Conservation (phyloP, 106 monocot species). For the Cymbidium sinense region DNA sequence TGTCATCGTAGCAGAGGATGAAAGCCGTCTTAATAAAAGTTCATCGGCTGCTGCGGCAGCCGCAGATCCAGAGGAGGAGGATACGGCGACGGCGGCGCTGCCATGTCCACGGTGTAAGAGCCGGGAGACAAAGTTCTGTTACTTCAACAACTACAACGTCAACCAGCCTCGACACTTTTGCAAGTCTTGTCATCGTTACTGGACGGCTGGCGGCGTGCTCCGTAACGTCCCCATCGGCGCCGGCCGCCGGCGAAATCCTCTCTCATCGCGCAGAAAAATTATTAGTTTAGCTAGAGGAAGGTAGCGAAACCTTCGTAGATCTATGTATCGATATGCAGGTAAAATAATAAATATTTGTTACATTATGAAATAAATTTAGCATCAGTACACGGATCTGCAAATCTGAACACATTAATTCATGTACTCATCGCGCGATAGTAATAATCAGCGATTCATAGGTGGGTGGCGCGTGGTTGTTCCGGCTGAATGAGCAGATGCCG, state of each 20-base stretch:
- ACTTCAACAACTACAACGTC: constrained; percentile 26
- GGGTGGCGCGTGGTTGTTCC: not conserved
- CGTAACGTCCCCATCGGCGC: constrained; percentile 42
- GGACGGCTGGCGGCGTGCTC: constrained; percentile 57
- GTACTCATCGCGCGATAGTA: not conserved
- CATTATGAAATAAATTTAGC: too few relatives aligned
- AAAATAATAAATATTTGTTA: too few relatives aligned
- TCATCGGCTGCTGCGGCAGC: not conserved
- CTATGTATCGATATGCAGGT: too few relatives aligned
- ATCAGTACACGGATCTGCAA: not conserved
- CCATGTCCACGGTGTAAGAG: constrained; percentile 41
- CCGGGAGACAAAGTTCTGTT: constrained; percentile 31
- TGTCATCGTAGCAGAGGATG: not conserved
- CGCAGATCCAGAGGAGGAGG: not conserved
- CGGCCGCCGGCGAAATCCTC: not conserved
- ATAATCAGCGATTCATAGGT: not conserved
- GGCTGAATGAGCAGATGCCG: not conserved
- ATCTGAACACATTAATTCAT: not conserved
- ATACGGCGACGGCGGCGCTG: constrained; percentile 16
- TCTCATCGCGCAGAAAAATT: not conserved
- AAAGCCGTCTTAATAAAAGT: not conserved
- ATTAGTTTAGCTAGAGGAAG: not conserved
- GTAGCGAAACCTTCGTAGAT: too few relatives aligned
- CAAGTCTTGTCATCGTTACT: constrained; percentile 55
- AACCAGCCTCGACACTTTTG: constrained; percentile 64